Evolutionary conservation across 768 basidiomycete species (phyloP), one percentile per base, ranked within the genome.

Genomic region (Kwoniella mangroviensis): DNA sequence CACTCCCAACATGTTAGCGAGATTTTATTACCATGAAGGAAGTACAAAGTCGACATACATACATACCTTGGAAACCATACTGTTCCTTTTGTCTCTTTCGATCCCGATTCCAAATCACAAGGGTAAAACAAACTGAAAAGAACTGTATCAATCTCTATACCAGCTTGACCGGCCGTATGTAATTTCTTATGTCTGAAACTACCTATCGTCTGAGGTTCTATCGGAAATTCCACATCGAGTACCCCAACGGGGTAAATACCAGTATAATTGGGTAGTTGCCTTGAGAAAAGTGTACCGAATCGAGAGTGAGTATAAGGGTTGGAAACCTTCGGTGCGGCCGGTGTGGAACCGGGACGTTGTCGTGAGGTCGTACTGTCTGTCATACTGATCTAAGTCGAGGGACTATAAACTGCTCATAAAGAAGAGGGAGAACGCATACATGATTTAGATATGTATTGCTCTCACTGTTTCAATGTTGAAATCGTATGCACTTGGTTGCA

Each of bases 51-150:
- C 34, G 34, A 28, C 15, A 60, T 17, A 41, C 19, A 12, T 6
- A 67, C 62, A 34, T 17, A 67, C 42, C 70, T 67, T 7, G 70
- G 70, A 58, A 68, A 72, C 65, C 65, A 72, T 21, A 72, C 59
- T 5, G 65, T 59, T 1, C 70, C 70, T 24, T 63, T 63, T 15
- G 28, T 24, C 6, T 19, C 45, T 49, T 49, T 19, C 45, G 45
- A 49, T 19, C 5, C 13, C 45, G 21, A 22, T 41, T 21, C 41
- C 42, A 52, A 21, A 4, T 67, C 28, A 40, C 70, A 72, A n/a
- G 70, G 70, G 42, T 72, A 72, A 54, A 72, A 72, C 40, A 72
- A 43, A 41, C 60, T 63, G 62, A 72, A 72, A 19, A 72, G 41
- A 22, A 72, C 70, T 19, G 66, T 67, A 59, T 68, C 66, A 34